These are phyloP conservation scores for Sugiyamaella mastotermitis DNA, from an alignment of 805 yeast species.

Conservation along the genomic window DNA sequence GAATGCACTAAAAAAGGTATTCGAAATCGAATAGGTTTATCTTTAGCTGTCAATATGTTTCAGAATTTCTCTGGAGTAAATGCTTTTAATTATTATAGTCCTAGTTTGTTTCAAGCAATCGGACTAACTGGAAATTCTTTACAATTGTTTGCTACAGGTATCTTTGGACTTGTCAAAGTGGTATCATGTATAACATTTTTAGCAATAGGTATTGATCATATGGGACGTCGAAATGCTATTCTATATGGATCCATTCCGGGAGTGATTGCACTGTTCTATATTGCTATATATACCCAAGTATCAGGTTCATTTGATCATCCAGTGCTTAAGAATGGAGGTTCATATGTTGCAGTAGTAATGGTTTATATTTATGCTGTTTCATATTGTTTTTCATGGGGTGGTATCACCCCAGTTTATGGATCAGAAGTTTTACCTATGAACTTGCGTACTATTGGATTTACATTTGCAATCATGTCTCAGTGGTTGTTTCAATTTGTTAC, in stretches of 20 bases:
- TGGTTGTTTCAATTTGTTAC: conserved; percentile 40
- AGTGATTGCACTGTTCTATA: conserved; percentile 41
- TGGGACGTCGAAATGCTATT: conserved; percentile 42
- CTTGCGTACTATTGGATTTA: conserved; percentile 7
- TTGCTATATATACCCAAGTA: conserved; percentile 46
- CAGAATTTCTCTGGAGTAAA: conserved; percentile 14
- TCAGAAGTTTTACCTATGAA: conserved; percentile 9
- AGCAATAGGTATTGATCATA: conserved; percentile 40
- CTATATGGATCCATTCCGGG: conserved; percentile 36
- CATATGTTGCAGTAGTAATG: conserved; percentile 10
- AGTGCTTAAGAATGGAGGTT: conserved; percentile 26
- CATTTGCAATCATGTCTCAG: conserved; percentile 10
- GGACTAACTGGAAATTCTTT: conserved; percentile 43
- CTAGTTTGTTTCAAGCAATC: conserved; percentile 41
- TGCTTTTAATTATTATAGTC: conserved; percentile 42
- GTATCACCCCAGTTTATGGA: conserved; percentile 10
- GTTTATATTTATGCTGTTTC: conserved; percentile 9
- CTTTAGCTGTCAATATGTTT: conserved; percentile 12
- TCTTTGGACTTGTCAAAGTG: conserved; percentile 43
- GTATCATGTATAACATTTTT: no score
- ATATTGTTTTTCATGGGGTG: conserved; percentile 10
- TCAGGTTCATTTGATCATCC: no score
- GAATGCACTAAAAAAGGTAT: conserved; percentile 13
- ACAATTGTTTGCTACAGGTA: conserved; percentile 44
- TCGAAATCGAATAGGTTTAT: conserved; percentile 11